Base-by-base conservation (phyloP, 2,329 filamentous ascomycete genomes). In the Xylariaceae sp. region DNA sequence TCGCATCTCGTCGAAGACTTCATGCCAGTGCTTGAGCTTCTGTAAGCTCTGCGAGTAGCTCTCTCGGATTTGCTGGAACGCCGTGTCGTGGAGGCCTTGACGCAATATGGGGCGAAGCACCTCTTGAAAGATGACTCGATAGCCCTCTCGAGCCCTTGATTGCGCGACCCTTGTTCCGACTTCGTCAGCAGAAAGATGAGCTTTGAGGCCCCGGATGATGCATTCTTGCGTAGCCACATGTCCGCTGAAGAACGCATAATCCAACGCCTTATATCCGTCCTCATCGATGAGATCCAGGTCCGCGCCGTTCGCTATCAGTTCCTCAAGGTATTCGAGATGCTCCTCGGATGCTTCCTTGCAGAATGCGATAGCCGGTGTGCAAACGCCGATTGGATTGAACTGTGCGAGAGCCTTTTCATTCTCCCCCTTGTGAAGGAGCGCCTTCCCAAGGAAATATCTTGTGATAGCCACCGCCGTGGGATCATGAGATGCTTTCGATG, bases 341-440 rank as follows among this genome's bases (percentile, higher is more conserved):
- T 69, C 65, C 2, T 48, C 44, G 1, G 60, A 66, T 1, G 63
- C 63, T 41, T 68, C 66, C 40, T 63, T 67, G 49, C 57, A 63
- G 15, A 69, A 47, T 1, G 61, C 63, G 16, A 65, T 62, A n/a
- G 59, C 57, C 4, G 64, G 58, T 0, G 63, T 57, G 40, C 59
- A 62, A 1, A 39, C 41, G 11, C 48, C 42, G 1, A 42, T 38
- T 2, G 52, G 32, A 37, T 63, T 59, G 46, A 65, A 63, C 30
- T 60, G 53, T 13, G 36, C 16, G 28, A 60, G 37, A 1, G 62
- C 63, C 29, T 55, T 53, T 9, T 53, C 47, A 1, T 31, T 38
- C 19, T 51, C 48, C 0, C 57, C 59, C 4, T 50, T 37, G 3
- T 35, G 19, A 1, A 59, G 48, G 2, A 65, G 39, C 4, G 59